phyloP scores from a whole-genome alignment of 2,329 filamentous ascomycete genomes.

The Calonectria naviculata region DNA sequence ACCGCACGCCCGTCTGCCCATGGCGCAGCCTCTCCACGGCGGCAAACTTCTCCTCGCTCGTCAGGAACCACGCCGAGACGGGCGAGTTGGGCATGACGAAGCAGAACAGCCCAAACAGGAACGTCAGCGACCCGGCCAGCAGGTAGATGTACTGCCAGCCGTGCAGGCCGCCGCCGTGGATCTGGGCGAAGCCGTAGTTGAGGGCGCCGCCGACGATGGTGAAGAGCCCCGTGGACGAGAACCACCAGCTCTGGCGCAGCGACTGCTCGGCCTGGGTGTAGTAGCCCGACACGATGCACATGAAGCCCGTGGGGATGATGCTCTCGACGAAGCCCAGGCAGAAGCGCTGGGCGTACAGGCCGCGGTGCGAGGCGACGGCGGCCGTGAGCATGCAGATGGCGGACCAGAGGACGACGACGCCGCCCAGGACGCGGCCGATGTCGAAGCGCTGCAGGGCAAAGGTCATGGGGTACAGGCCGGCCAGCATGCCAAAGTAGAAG shows the following conservation, averaged over 20 bases:
- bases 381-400: constrained; percentile 76
- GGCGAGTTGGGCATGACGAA: constrained; percentile 75
- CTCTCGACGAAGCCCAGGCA: constrained; percentile 72
- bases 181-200: constrained; percentile 76
- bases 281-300: constrained; percentile 70
- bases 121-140: constrained; percentile 71
- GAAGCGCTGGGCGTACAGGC: constrained; percentile 75
- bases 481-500: constrained; percentile 85
- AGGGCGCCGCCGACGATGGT: constrained; percentile 72
- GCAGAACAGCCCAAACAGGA: constrained; percentile 73
- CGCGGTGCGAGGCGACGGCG: constrained; percentile 70
- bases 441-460: constrained; percentile 77
- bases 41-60: constrained; percentile 68
- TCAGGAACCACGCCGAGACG: constrained; percentile 76
- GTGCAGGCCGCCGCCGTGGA: constrained; percentile 62
- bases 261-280: constrained; percentile 76
- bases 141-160: constrained; percentile 80
- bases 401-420: constrained; percentile 73
- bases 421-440: constrained; percentile 72
- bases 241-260: constrained; percentile 75
- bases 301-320: constrained; percentile 74
- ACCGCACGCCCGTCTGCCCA: constrained; percentile 73
- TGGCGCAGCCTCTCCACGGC: constrained; percentile 72
- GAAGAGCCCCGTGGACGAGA: constrained; percentile 67
- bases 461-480: constrained; percentile 79